Percentiles rank a stretch among this genome's conserved stretches.
Evolutionary conservation across 1,139 yeast species (phyloP).

Genomic region (Hyphopichia burtonii): DNA sequence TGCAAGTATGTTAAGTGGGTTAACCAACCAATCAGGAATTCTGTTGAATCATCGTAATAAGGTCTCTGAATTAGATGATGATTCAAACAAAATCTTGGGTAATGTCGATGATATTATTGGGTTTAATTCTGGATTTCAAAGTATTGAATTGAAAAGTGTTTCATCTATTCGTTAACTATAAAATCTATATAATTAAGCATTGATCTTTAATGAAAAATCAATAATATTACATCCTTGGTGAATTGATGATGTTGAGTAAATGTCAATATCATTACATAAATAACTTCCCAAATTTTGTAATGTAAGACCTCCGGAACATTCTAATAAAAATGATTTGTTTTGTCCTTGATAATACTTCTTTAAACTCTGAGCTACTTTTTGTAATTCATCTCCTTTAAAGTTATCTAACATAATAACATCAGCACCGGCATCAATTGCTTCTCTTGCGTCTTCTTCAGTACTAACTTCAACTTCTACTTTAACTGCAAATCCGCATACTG

Average conservation of each 20-base stretch:
- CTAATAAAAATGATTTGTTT: conserved; percentile 61
- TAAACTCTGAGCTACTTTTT: conserved; percentile 61
- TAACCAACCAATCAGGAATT: conserved; percentile 22
- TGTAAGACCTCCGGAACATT: conserved; percentile 90
- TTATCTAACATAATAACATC: conserved; percentile 96
- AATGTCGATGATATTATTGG: conserved; percentile 44
- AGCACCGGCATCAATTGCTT: conserved; percentile 93
- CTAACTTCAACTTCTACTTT: conserved; percentile 94
- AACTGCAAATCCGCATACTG: conserved; percentile 83
- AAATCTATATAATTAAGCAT: conserved; percentile 21
- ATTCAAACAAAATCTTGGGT: conserved; percentile 25
- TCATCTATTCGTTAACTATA: conserved; percentile 35
- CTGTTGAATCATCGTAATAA: conserved; percentile 22
- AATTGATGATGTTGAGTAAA: conserved; percentile 88
- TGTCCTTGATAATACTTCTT: conserved; percentile 56
- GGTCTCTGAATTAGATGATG: conserved; percentile 12
- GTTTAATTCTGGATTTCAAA: conserved; percentile 44
- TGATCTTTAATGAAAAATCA: conserved; percentile 83
- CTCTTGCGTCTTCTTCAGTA: conserved; percentile 78
- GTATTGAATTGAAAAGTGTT: conserved; percentile 35
- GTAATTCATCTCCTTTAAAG: conserved; percentile 67
- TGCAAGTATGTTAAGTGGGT: conserved; percentile 23
- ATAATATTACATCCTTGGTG: conserved; percentile 85
- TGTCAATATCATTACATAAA: conserved; percentile 78
- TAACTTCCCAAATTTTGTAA: conserved; percentile 62